Base-by-base conservation (phyloP, 2,329 filamentous ascomycete genomes). In the Catunica adiposa region DNA sequence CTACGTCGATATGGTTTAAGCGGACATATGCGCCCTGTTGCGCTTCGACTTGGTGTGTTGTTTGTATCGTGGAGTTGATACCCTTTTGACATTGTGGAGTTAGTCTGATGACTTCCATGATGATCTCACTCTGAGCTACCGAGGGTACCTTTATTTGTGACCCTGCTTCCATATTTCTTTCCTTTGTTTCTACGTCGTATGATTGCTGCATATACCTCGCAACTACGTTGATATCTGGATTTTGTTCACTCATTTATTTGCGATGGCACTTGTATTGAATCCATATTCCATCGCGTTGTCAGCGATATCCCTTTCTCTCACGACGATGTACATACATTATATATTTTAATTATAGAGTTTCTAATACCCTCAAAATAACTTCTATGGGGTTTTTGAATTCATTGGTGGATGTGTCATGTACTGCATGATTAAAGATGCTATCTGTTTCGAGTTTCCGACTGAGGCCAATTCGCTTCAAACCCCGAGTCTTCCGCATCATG, bases 21-120 rank as follows among this genome's bases (percentile, higher is more conserved):
- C 31, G 31, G 50, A 52, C 50, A 52, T 52, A 52, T 52, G 20
- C 31, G 50, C 50, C 31, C 50, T 52, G 50, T 52, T 51, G 23
- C 50, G 29, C 29, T 52, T 52, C 50, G 22, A 38, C 50, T 52
- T 20, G 25, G 15, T 14, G 50, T 52, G 34, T 22, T 44, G 44
- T 7, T 14, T 22, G 23, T 25, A 22, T 26, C 22, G 44, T 26
- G 44, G 8, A 26, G 44, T n/a, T 44, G 15, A 17, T 44, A 22
- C 40, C 20, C 15, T n/a, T 22, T 44, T 7, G 40, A 17, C 22
- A 25, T 48, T 8, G 15, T 48, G 44, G 11, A 9, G 44, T 22
- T 48, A 25, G 5, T 25, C 11, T 15, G 26, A n/a, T 44, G 17
- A 8, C 23, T 23, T 22, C 11, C 22, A 48, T 48, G 22, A 48